These are phyloP conservation scores for Pichia terricola DNA, from an alignment of 1,139 yeast genomes.

Conservation along the genomic window DNA sequence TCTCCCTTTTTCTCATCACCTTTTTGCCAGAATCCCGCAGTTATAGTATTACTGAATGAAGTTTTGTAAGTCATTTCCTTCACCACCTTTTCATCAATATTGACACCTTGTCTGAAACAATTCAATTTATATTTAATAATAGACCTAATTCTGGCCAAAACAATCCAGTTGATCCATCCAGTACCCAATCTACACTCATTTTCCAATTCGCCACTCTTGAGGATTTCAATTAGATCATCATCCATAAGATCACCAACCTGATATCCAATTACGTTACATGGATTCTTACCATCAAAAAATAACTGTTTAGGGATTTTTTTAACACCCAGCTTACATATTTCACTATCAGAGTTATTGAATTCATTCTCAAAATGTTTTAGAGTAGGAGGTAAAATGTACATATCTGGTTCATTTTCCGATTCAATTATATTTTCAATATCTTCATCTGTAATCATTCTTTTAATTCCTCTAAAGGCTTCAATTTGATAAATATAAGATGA, in stretches of 20 bases:
- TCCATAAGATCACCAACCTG: slow-evolving; percentile 80
- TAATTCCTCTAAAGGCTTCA: slow-evolving; percentile 61
- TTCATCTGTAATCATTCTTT: slow-evolving; percentile 20
- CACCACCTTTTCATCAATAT: slow-evolving; percentile 33
- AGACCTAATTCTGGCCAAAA: slow-evolving; percentile 55
- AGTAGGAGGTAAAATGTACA: slow-evolving; percentile 20
- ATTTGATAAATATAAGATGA: slow-evolving; percentile 56
- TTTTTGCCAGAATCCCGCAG: slow-evolving; percentile 14
- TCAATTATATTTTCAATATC: slow-evolving; percentile 27
- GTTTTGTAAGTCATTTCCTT: slow-evolving; percentile 26
- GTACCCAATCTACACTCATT: slow-evolving; percentile 38
- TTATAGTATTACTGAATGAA: slow-evolving; percentile 14
- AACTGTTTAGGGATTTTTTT: slow-evolving; percentile 39
- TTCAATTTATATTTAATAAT: slow-evolving; percentile 66
- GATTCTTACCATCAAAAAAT: slow-evolving; percentile 59
- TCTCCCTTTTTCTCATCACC: slow-evolving; percentile 20
- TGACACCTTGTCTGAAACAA: slow-evolving; percentile 38
- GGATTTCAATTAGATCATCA: slow-evolving; percentile 44
- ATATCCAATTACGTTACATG: slow-evolving; percentile 63
- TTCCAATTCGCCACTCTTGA: slow-evolving; percentile 33
- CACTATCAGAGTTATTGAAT: slow-evolving; percentile 17
- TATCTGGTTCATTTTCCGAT: slow-evolving; percentile 8
- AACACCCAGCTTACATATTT: slow-evolving; percentile 16
- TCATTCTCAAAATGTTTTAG: slow-evolving; percentile 21
- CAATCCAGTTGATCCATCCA: slow-evolving; percentile 71